Evolutionary conservation across 768 basidiomycete genomes (phyloP), one percentile per base, ranked within the genome.

Genomic region (Gloeophyllum trabeum): DNA sequence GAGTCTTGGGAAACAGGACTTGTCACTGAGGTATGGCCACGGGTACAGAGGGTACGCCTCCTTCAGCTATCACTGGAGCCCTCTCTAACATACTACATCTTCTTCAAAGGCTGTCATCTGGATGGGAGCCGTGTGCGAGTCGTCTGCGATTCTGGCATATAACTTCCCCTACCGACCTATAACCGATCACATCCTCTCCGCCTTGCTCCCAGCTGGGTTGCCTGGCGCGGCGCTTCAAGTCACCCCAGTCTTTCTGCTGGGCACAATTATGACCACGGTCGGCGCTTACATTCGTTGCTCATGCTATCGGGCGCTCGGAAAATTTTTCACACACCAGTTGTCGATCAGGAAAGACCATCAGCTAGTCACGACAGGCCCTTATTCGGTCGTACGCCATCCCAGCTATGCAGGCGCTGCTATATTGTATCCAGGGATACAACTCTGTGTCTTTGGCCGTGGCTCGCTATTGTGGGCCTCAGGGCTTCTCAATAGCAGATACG

Each of bases 371-470:
- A 36, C 40, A 4, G 58, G 59, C 3, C 60, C 61, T 4, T 61
- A 62, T 39, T 34, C 49, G 1, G 5, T 49, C 14, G 56, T 59
- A 3, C 57, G 60, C 14, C 60, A 61, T 35, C 60, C 60, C 22
- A 43, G 28, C 19, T 63, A 62, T 44, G 48, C 51, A 12, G 57
- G 52, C 1, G 20, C 43, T 3, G 12, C 49, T 1, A n/a, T 57
- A 5, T 24, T 28, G 12, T 23, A 43, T 21, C 18, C 16, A 13
- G 47, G 47, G 4, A 18, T n/a, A 18, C 38, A 34, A 21, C n/a
- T 48, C 14, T 39, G 43, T 32, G 13, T 46, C 13, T 24, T 39
- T 6, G 23, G 44, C 23, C 39, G 41, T 22, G 35, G 42, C 12
- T 46, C 49, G 6, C 35, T 26, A 30, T 6, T 37, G 20, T 7